These are phyloP conservation scores for Cytospora piceae DNA, from an alignment of 2,329 filamentous ascomycete species.

Conservation along the genomic window DNA sequence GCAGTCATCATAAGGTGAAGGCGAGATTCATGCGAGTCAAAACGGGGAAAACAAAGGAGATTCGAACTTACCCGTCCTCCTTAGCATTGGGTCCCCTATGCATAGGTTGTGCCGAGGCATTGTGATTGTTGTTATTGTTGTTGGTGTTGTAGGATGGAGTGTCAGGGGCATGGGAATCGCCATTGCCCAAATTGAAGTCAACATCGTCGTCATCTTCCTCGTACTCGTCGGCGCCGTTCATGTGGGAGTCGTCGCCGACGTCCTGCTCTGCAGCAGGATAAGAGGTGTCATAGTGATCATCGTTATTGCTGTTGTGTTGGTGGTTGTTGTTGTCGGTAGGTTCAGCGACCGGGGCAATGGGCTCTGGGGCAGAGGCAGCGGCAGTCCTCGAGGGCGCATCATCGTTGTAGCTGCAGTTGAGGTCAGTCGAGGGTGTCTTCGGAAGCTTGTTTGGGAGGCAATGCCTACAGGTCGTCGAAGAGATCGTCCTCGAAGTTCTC, in stretches of 20 bases:
- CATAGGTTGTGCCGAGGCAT: constrained; percentile 37
- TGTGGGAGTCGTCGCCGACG: constrained; percentile 43
- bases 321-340: constrained; percentile 37
- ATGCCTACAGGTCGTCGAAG: constrained; percentile 83
- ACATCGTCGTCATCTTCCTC: constrained; percentile 58
- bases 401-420: constrained; percentile 60
- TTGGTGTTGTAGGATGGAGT: constrained; percentile 32
- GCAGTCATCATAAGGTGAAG: constrained; percentile 15
- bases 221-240: constrained; percentile 42
- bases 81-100: constrained; percentile 70
- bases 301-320: constrained; percentile 35
- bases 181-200: constrained; percentile 56
- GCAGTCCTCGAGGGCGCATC: constrained; percentile 54
- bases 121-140: constrained; percentile 34
- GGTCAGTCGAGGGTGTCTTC: constrained; percentile 27
- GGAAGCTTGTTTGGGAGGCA: not conserved
- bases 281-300: constrained; percentile 27
- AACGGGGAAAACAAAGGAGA: constrained; percentile 32
- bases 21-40: constrained; percentile 7
- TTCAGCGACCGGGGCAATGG: constrained; percentile 37
- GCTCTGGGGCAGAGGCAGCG: constrained; percentile 29
- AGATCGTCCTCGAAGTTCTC: constrained; percentile 86
- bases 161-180: constrained; percentile 35
- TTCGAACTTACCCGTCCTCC: constrained; percentile 83
- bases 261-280: constrained; percentile 7